These are phyloP conservation scores for Haematococcus sp. DNA, from an alignment of 139 green algal genomes.

Conservation along the genomic window DNA sequence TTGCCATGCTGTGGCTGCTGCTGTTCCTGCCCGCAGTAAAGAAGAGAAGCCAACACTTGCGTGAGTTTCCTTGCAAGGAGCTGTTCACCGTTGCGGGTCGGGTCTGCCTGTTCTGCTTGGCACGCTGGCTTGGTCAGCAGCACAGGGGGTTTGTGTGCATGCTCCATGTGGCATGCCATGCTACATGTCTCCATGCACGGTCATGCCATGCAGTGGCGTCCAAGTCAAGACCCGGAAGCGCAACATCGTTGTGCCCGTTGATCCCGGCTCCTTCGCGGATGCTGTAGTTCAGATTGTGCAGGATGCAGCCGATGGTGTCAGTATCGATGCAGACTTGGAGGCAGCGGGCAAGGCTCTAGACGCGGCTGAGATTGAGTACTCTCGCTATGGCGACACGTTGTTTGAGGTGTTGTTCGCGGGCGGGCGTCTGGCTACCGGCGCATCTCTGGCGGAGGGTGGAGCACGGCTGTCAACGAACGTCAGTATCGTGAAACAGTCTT, in stretches of 20 bases:
- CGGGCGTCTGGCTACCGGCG: slow-evolving; percentile 70
- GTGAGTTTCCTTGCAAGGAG: slow-evolving; percentile 60
- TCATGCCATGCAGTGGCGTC: slow-evolving; percentile 68
- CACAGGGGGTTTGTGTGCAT: neutral
- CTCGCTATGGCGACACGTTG: slow-evolving; percentile 91
- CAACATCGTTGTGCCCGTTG: slow-evolving; percentile 93
- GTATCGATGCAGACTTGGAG: slow-evolving; percentile 71
- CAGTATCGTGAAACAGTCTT: neutral
- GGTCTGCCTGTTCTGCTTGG: too few species aligned
- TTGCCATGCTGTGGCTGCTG: too few species aligned
- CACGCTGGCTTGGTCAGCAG: too few species aligned
- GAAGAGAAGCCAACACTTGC: slow-evolving; percentile 88
- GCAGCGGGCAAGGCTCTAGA: slow-evolving; percentile 76
- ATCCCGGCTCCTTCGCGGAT: slow-evolving; percentile 91
- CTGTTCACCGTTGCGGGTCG: neutral
- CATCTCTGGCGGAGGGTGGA: slow-evolving; percentile 61
- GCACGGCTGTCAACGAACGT: slow-evolving; percentile 9
- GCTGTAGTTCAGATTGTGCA: slow-evolving; percentile 82
- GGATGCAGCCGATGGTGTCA: slow-evolving; percentile 61
- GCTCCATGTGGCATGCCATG: neutral
- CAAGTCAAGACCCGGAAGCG: slow-evolving; percentile 94
- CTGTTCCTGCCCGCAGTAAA: slow-evolving; percentile 52
- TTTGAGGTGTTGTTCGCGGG: slow-evolving; percentile 94
- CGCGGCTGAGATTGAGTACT: slow-evolving; percentile 85
- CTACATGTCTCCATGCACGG: too few species aligned